phyloP scores from a whole-genome alignment of 805 yeast genomes.

The Candida succiphila region DNA sequence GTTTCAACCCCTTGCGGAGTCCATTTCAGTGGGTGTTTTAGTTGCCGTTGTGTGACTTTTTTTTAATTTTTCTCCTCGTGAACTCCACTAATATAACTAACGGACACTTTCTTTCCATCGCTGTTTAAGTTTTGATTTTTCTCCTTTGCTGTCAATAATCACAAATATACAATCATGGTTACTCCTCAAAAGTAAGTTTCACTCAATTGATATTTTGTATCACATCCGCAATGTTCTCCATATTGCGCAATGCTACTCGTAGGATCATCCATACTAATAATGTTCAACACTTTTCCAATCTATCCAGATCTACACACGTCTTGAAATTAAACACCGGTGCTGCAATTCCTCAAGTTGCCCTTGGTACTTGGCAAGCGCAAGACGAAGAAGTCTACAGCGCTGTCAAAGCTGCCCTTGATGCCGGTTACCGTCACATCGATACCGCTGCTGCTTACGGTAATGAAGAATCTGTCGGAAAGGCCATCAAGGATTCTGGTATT shows the following conservation, averaged over 20 bases:
- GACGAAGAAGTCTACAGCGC: constrained; percentile 39
- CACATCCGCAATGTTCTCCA: too few relatives aligned
- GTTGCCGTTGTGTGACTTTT: too few relatives aligned
- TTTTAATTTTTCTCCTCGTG: too few relatives aligned
- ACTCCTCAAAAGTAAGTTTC: neutral
- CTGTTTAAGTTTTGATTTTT: too few relatives aligned
- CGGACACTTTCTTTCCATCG: too few relatives aligned
- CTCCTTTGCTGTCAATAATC: neutral
- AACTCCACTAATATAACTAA: too few relatives aligned
- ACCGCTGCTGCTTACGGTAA: constrained; percentile 64
- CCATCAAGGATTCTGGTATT: constrained; percentile 32
- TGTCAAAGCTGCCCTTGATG: constrained; percentile 49
- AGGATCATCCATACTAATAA: too few relatives aligned
- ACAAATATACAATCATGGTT: neutral
- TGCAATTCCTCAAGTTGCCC: constrained; percentile 54
- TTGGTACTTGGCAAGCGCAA: constrained; percentile 65
- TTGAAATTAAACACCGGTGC: constrained; percentile 48
- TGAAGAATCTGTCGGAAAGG: constrained; percentile 61
- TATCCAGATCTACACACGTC: constrained; percentile 4
- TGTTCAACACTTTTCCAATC: too few relatives aligned
- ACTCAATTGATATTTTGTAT: neutral
- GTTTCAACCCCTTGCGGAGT: too few relatives aligned
- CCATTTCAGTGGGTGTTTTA: too few relatives aligned
- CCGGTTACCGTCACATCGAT: constrained; percentile 67
- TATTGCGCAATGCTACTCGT: too few relatives aligned